Percentiles rank a stretch among this genome's conserved stretches.
phyloP scores from a whole-genome alignment of 1,284 basidiomycete genomes.

The Trichosporon sp. region DNA sequence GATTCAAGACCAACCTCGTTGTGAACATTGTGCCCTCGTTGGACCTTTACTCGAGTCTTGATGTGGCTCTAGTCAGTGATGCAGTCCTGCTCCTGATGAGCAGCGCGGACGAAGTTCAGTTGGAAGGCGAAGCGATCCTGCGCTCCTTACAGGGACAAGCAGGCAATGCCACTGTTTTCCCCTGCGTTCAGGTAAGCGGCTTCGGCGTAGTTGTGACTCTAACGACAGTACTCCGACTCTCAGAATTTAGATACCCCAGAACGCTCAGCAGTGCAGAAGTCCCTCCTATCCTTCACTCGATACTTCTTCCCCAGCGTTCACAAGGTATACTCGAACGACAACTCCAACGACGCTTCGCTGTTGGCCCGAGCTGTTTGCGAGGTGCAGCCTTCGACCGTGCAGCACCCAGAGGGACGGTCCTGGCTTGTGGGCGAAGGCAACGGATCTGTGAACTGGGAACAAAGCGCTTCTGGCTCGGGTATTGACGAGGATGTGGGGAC shows the following conservation, averaged over 20 bases:
- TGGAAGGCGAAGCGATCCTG: conserved; percentile 78
- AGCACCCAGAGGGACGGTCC: conserved; percentile 69
- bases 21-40: conserved; percentile 70
- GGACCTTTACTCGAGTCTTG: conserved; percentile 70
- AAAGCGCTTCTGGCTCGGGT: conserved; percentile 31
- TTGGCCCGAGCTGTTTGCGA: conserved; percentile 71
- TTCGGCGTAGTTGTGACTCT: not conserved
- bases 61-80: conserved; percentile 83
- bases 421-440: conserved; percentile 69
- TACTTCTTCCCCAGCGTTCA: conserved; percentile 89
- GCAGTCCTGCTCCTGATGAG: conserved; percentile 69
- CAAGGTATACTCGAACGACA: conserved; percentile 50
- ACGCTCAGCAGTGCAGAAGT: conserved; percentile 63
- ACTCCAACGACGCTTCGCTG: conserved; percentile 62
- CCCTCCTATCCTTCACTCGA: conserved; percentile 81
- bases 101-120: conserved; percentile 57
- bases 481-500: conserved; percentile 46
- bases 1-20: conserved; percentile 84
- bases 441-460: conserved; percentile 55
- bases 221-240: conserved; percentile 33
- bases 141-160: conserved; percentile 77
- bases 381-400: conserved; percentile 57
- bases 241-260: conserved; percentile 56
- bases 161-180: conserved; percentile 52
- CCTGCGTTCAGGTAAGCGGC: conserved; percentile 55